These are phyloP conservation scores for Psilocybe azurescens DNA, from an alignment of 768 basidiomycete species.

Conservation along the genomic window DNA sequence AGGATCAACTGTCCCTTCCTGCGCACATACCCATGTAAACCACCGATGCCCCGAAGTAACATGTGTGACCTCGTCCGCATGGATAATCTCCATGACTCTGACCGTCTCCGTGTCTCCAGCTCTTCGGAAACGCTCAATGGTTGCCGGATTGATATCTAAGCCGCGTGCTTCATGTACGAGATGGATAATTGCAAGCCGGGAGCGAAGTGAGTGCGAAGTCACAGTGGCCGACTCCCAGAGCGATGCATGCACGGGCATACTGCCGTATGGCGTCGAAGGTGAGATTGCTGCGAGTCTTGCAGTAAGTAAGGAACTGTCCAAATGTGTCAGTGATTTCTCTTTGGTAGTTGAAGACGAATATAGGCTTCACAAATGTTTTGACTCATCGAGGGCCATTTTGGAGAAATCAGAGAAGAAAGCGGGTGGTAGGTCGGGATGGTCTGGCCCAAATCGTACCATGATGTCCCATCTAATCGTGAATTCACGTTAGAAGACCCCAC, in stretches of 20 bases:
- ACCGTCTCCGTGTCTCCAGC: slow-evolving; percentile 74
- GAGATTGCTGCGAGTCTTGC: slow-evolving; percentile 65
- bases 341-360: background rate
- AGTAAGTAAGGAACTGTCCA: slow-evolving; percentile 56
- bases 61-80: slow-evolving; percentile 82
- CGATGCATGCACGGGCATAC: slow-evolving; percentile 74
- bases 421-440: slow-evolving; percentile 62
- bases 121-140: slow-evolving; percentile 72
- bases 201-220: slow-evolving; percentile 69
- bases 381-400: slow-evolving; percentile 86
- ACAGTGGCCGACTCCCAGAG: slow-evolving; percentile 81
- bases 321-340: background rate
- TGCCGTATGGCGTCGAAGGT: slow-evolving; percentile 73
- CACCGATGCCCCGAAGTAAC: slow-evolving; percentile 84
- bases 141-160: slow-evolving; percentile 82
- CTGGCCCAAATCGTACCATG: slow-evolving; percentile 75
- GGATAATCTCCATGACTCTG: slow-evolving; percentile 72
- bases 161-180: slow-evolving; percentile 87
- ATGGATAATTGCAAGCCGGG: slow-evolving; percentile 83
- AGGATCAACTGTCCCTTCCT: slow-evolving; percentile 56
- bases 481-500: background rate
- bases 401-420: slow-evolving; percentile 84
- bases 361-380: slow-evolving; percentile 70
- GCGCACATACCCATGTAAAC: slow-evolving; percentile 78
- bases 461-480: slow-evolving; percentile 71